Percentiles rank a stretch among this genome's conserved stretches.
Evolutionary conservation across 345 rosid genomes (phyloP).

Genomic region (Gossypioides kirkii): DNA sequence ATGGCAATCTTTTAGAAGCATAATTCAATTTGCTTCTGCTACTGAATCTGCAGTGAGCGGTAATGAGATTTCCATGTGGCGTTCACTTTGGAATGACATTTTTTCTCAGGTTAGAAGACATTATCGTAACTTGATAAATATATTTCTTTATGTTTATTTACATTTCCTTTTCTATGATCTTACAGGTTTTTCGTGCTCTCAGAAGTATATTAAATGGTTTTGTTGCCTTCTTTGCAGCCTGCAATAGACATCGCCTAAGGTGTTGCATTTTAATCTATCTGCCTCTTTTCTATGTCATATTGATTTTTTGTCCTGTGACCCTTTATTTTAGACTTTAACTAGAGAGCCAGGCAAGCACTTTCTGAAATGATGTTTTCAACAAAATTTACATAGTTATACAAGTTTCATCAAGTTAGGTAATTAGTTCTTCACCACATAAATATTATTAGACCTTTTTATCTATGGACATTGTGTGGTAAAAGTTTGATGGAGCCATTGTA

Average conservation of each 20-base stretch:
- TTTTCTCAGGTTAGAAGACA: slow-evolving; percentile 72
- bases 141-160: neutral
- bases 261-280: slow-evolving; percentile 16
- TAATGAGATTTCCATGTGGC: slow-evolving; percentile 82
- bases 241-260: slow-evolving; percentile 99
- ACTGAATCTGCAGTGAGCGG: slow-evolving; percentile 53
- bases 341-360: neutral
- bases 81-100: slow-evolving; percentile 92
- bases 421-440: too few relatives aligned
- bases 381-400: neutral
- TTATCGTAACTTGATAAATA: neutral
- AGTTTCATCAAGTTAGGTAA: neutral
- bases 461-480: neutral
- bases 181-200: slow-evolving; percentile 89
- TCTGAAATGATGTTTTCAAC: neutral
- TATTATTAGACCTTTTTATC: neutral
- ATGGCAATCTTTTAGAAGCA: slow-evolving; percentile 51
- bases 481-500: too few relatives aligned
- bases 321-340: neutral
- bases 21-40: slow-evolving; percentile 57
- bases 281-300: neutral
- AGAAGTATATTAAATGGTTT: slow-evolving; percentile 88
- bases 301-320: neutral
- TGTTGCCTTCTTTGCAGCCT: slow-evolving; percentile 80
- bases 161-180: slow-evolving; percentile 11